These are phyloP conservation scores for Nemania serpens DNA, from an alignment of 2,329 filamentous ascomycete species.

Conservation along the genomic window DNA sequence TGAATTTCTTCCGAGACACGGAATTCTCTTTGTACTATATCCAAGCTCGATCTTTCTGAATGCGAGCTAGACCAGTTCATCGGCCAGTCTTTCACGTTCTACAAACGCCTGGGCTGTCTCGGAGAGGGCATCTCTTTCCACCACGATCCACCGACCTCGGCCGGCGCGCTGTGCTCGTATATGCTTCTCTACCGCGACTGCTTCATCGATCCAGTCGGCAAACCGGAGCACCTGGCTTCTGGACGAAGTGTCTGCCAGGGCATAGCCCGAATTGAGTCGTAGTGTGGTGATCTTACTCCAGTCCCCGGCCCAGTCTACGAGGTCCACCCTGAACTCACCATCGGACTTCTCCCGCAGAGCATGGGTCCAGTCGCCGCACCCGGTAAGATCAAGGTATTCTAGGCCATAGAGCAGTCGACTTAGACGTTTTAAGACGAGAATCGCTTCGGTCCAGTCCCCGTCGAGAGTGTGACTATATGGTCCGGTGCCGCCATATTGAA, in stretches of 20 bases:
- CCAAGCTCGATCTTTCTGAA: not conserved
- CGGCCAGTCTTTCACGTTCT: conserved; percentile 18
- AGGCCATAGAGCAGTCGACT: conserved; percentile 60
- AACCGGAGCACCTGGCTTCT: conserved; percentile 42
- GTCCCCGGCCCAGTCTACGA: conserved; percentile 57
- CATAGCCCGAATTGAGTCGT: conserved; percentile 52
- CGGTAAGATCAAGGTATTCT: conserved; percentile 65
- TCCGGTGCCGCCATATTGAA: conserved; percentile 61
- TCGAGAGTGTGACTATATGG: conserved; percentile 63
- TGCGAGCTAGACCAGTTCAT: not conserved
- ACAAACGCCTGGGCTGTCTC: conserved; percentile 24
- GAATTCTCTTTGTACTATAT: no score
- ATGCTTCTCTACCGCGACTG: conserved; percentile 52
- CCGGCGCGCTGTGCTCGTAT: conserved; percentile 53
- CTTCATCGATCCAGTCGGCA: conserved; percentile 45
- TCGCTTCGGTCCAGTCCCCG: conserved; percentile 63
- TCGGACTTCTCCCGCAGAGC: conserved; percentile 51
- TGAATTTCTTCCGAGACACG: no score
- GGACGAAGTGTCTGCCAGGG: conserved; percentile 42
- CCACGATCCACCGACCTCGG: conserved; percentile 53
- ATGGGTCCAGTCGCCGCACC: conserved; percentile 60
- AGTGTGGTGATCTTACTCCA: conserved; percentile 59
- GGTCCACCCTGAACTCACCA: conserved; percentile 46
- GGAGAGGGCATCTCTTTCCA: conserved; percentile 48
- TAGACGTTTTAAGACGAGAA: conserved; percentile 59